Evolutionary conservation across 2,329 filamentous ascomycete genomes (phyloP), one percentile per base, ranked within the genome.

Genomic region (Alternaria gansuensis): DNA sequence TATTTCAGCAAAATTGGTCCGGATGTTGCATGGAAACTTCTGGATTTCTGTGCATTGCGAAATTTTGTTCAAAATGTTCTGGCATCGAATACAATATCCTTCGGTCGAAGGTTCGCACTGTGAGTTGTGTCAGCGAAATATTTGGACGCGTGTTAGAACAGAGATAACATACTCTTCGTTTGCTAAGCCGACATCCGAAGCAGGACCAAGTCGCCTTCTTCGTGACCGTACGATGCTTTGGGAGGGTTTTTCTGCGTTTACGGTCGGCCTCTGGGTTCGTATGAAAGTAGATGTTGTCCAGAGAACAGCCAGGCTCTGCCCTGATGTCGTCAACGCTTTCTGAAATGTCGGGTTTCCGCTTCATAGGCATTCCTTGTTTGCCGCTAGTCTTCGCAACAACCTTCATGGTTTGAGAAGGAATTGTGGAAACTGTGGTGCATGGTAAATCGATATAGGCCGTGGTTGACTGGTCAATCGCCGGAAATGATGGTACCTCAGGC

Each of bases 131-230:
- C 6, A 37, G 34, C n/a, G 2, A 36, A 7, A 14, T 3, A 5
- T n/a, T 4, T 2, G n/a, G n/a, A 0, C 5, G 0, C 2, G 6
- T 8, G 14, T n/a, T 17, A 14, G 1, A 3, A 36, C n/a, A 3
- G 5, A 7, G 8, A 3, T 6, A 4, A 17, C 13, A 17, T 17
- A 36, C 34, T 14, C n/a, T 36, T n/a, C 34, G 34, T 17, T 36
- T 36, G 5, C 34, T 36, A 14, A 7, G 3, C 5, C 34, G 34
- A 36, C 34, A 36, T 36, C 34, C 34, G n/a, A 36, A 36, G 34
- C 34, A 36, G 0, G 34, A 36, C 14, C 5, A 36, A n/a, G 14
- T 1, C 4, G 13, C 13, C 11, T 36, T 36, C 13, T 36, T n/a
- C 2, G 13, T 7, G 8, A n/a, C 13, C n/a, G 3, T 14, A 8